These are phyloP conservation scores for Lachnellula arida DNA, from an alignment of 2,329 filamentous ascomycete genomes.

Conservation along the genomic window DNA sequence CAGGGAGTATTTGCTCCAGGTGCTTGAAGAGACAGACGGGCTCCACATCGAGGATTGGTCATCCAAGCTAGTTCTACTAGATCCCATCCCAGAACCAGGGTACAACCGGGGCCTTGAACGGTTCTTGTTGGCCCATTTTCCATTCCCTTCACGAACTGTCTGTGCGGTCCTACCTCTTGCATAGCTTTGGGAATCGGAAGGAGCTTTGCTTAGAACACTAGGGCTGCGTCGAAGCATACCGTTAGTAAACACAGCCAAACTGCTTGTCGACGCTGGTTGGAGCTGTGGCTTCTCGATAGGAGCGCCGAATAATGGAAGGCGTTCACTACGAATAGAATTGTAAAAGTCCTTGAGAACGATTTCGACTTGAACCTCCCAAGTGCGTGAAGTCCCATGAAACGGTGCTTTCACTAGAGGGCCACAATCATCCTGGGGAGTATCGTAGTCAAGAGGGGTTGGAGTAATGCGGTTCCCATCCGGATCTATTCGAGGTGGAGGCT, in stretches of 20 bases:
- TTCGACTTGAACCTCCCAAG: constrained; percentile 88
- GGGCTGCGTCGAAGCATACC: constrained; percentile 78
- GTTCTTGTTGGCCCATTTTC: constrained; percentile 77
- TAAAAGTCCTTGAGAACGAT: constrained; percentile 90
- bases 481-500: constrained; percentile 24
- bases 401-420: constrained; percentile 74
- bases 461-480: constrained; percentile 33
- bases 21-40: constrained; percentile 73
- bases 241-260: constrained; percentile 63
- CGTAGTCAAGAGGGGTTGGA: constrained; percentile 33
- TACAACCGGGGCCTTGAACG: constrained; percentile 74
- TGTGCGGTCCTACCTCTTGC: constrained; percentile 64
- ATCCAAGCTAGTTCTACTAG: constrained; percentile 90
- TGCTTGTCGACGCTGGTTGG: constrained; percentile 47
- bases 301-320: constrained; percentile 79
- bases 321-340: constrained; percentile 78
- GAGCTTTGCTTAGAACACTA: constrained; percentile 87
- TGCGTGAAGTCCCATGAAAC: constrained; percentile 69
- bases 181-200: constrained; percentile 72
- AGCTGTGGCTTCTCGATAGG: constrained; percentile 41
- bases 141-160: constrained; percentile 37
- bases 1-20: constrained; percentile 90
- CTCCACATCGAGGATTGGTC: constrained; percentile 89
- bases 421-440: constrained; percentile 47
- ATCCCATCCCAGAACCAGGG: constrained; percentile 75